phyloP scores from a whole-genome alignment of 208 protist species.

The Angomonas desouzai region DNA sequence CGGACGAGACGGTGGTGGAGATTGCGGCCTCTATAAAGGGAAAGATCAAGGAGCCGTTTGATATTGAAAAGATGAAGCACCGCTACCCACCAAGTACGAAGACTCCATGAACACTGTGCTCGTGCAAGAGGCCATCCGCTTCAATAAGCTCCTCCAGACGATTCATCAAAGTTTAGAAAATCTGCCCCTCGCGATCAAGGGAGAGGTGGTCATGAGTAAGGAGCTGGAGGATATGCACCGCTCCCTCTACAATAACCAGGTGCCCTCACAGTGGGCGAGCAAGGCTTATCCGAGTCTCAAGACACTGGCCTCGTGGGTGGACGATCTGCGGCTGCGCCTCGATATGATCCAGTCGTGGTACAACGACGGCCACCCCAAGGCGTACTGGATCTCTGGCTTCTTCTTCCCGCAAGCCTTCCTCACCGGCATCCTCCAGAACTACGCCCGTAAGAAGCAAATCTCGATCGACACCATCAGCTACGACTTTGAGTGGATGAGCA shows the following conservation, averaged over 20 bases:
- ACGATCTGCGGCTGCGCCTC: slow-evolving; percentile 89
- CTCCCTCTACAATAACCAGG: slow-evolving; percentile 95
- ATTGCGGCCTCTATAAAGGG: slow-evolving; percentile 78
- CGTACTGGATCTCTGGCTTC: slow-evolving; percentile 96
- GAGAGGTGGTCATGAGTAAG: slow-evolving; percentile 97
- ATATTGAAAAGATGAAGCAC: slow-evolving; percentile 78
- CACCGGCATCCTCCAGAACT: slow-evolving; percentile 94
- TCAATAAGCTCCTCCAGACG: slow-evolving; percentile 90
- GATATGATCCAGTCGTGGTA: slow-evolving; percentile 95
- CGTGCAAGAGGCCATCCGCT: slow-evolving; percentile 96
- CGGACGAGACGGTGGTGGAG: slow-evolving; percentile 81
- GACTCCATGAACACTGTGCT: slow-evolving; percentile 99
- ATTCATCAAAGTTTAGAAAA: slow-evolving; percentile 75
- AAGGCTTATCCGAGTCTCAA: slow-evolving; percentile 94
- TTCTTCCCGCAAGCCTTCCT: slow-evolving; percentile 97
- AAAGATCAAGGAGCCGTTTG: slow-evolving; percentile 74
- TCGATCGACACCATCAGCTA: slow-evolving; percentile 95
- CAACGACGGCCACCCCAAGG: slow-evolving; percentile 86
- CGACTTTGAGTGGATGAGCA: slow-evolving; percentile 77
- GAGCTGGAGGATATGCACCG: slow-evolving; percentile 94
- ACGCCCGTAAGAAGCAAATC: slow-evolving; percentile 89
- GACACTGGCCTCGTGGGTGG: slow-evolving; percentile 92
- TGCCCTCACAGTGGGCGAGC: slow-evolving; percentile 88
- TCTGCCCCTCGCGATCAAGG: slow-evolving; percentile 94
- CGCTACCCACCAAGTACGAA: slow-evolving; percentile 95